Evolutionary conservation across 805 yeast genomes (phyloP).

Genomic region (Ogataea polymorpha): DNA sequence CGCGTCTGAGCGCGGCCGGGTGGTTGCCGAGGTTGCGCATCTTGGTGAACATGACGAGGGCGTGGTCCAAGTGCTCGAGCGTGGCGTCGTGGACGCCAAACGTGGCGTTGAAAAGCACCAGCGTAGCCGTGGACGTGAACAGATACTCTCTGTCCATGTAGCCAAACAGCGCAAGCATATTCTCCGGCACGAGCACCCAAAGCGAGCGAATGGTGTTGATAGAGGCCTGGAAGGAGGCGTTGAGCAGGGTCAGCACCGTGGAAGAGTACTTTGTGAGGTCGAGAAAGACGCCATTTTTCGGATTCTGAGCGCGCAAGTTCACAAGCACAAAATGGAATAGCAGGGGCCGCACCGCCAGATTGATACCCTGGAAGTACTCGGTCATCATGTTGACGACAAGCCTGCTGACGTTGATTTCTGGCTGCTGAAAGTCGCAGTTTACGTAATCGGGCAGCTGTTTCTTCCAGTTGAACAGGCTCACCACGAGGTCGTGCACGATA

Average conservation of each 20-base stretch:
- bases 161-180: constrained; percentile 82
- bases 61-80: constrained; percentile 67
- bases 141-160: constrained; percentile 84
- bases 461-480: constrained; percentile 66
- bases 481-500: constrained; percentile 65
- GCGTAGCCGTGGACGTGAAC: constrained; percentile 72
- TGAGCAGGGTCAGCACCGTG: constrained; percentile 62
- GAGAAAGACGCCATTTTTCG: constrained; percentile 42
- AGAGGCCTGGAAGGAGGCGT: constrained; percentile 78
- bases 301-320: constrained; percentile 44
- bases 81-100: constrained; percentile 82
- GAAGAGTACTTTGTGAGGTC: constrained; percentile 67
- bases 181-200: constrained; percentile 72
- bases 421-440: constrained; percentile 56
- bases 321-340: constrained; percentile 72
- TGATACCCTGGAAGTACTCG: constrained; percentile 80
- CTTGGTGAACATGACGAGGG: constrained; percentile 62
- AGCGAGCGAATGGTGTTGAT: constrained; percentile 69
- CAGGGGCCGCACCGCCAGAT: constrained; percentile 73
- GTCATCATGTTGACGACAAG: constrained; percentile 73
- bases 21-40: constrained; percentile 78
- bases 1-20: constrained; percentile 74
- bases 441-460: constrained; percentile 60
- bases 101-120: constrained; percentile 70
- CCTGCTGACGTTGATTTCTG: constrained; percentile 57